Conservation (phyloP, 768 basidiomycete species). For the Lyophyllum semitale region DNA sequence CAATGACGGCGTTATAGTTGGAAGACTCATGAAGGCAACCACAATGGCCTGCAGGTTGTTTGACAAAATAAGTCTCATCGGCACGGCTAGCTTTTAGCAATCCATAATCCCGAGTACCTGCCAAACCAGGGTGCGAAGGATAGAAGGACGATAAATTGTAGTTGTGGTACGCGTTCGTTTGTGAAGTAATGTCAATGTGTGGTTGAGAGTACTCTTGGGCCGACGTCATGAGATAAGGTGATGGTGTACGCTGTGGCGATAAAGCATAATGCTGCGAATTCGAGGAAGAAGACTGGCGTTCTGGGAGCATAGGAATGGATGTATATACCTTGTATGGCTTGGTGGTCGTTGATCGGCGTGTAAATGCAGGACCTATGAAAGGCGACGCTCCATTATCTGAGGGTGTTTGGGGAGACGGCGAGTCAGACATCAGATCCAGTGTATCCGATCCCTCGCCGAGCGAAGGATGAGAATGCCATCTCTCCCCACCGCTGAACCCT, state of each 20-base stretch:
- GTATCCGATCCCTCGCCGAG: slow-evolving; percentile 19
- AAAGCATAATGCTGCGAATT: slow-evolving; percentile 26
- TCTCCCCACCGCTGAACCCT: slow-evolving; percentile 35
- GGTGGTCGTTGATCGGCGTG: slow-evolving; percentile 12
- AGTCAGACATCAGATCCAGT: slow-evolving; percentile 20
- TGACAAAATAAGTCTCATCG: slow-evolving; percentile 28
- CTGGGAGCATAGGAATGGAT: slow-evolving; percentile 21
- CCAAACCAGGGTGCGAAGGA: slow-evolving; percentile 32
- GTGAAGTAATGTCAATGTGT: slow-evolving; percentile 27
- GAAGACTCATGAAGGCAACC: slow-evolving; percentile 57
- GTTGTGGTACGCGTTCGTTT: slow-evolving; percentile 31
- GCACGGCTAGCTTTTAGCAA: slow-evolving; percentile 13
- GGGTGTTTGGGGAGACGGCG: slow-evolving; percentile 29
- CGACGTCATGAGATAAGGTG: slow-evolving; percentile 43
- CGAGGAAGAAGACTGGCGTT: slow-evolving; percentile 25
- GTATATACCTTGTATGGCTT: slow-evolving; percentile 19
- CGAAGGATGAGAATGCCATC: slow-evolving; percentile 24
- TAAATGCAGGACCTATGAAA: slow-evolving; percentile 10
- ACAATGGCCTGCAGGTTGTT: slow-evolving; percentile 43
- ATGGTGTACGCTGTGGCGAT: slow-evolving; percentile 38
- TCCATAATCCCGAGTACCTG: slow-evolving; percentile 25
- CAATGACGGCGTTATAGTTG: slow-evolving; percentile 59
- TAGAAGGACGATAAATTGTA: slow-evolving; percentile 46
- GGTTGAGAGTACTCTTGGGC: slow-evolving; percentile 43
- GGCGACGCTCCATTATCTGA: slow-evolving; percentile 28